phyloP scores from a whole-genome alignment of 768 basidiomycete genomes.

The Lactifluus rugatus region DNA sequence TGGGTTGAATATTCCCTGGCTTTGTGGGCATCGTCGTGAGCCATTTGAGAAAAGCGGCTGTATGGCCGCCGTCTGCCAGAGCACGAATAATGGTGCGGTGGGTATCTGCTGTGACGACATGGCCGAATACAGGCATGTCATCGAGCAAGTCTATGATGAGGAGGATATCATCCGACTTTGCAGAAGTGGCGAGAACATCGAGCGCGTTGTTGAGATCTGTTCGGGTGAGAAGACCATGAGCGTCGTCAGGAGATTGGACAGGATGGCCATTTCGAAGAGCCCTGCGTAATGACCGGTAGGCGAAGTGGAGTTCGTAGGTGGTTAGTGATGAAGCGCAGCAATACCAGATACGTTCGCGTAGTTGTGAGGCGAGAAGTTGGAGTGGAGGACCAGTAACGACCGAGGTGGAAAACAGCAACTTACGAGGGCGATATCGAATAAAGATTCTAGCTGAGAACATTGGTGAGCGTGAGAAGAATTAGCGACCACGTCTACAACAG shows the following conservation, averaged over 20 bases:
- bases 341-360: conserved; percentile 14
- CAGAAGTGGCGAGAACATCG: conserved; percentile 41
- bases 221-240: conserved; percentile 19
- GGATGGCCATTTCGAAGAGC: conserved; percentile 4
- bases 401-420: neutral
- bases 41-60: conserved; percentile 39
- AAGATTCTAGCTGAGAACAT: conserved; percentile 8
- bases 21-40: conserved; percentile 43
- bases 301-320: conserved; percentile 2
- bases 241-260: neutral
- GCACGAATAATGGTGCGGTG: conserved; percentile 42
- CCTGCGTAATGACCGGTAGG: conserved; percentile 12
- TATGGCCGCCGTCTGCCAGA: conserved; percentile 37
- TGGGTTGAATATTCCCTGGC: conserved; percentile 37
- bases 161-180: conserved; percentile 41
- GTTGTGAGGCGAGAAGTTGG: conserved; percentile 14
- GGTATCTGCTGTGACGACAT: conserved; percentile 36
- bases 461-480: neutral
- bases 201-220: conserved; percentile 34
- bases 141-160: conserved; percentile 44
- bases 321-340: neutral
- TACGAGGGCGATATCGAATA: neutral
- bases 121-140: conserved; percentile 38
- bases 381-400: conserved; percentile 43
- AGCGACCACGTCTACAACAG: conserved; percentile 3